Evolutionary conservation across 2,329 filamentous ascomycete species (phyloP).

Genomic region (Fusarium globosum): DNA sequence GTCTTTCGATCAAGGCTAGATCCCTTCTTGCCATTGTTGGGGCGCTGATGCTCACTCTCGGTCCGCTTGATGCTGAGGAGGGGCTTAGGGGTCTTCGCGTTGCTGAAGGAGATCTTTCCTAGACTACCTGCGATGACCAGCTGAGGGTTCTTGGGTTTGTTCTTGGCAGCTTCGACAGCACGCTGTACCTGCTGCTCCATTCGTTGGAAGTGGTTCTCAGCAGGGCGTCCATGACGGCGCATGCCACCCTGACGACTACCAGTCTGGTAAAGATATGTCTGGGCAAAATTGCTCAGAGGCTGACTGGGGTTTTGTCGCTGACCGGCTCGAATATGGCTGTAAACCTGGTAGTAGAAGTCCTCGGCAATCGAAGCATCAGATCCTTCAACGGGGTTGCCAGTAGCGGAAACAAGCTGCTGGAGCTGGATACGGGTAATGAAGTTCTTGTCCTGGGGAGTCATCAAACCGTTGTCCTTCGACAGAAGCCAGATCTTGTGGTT

Average conservation of each 20-base stretch:
- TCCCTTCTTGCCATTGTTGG: constrained; percentile 60
- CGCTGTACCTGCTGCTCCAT: constrained; percentile 99
- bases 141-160: constrained; percentile 97
- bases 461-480: constrained; percentile 93
- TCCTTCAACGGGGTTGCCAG: constrained; percentile 85
- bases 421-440: constrained; percentile 98
- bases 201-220: constrained; percentile 96
- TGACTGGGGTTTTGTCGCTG: constrained; percentile 92
- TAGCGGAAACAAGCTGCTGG: constrained; percentile 93
- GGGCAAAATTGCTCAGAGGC: constrained; percentile 93
- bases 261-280: constrained; percentile 97
- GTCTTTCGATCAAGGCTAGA: constrained; percentile 81
- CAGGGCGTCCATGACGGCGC: constrained; percentile 81
- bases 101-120: constrained; percentile 98
- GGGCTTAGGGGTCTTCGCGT: constrained; percentile 95
- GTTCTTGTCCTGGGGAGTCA: constrained; percentile 99
- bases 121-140: constrained; percentile 95
- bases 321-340: constrained; percentile 90
- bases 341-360: constrained; percentile 99
- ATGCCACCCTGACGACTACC: constrained; percentile 82
- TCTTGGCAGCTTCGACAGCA: constrained; percentile 96
- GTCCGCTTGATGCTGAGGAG: constrained; percentile 93
- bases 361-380: constrained; percentile 85
- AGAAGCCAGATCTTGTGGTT: constrained; percentile 98
- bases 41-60: constrained; percentile 71